These are phyloP conservation scores for Hymenoscyphus occultus DNA, from an alignment of 2,329 filamentous ascomycete species.

Conservation along the genomic window DNA sequence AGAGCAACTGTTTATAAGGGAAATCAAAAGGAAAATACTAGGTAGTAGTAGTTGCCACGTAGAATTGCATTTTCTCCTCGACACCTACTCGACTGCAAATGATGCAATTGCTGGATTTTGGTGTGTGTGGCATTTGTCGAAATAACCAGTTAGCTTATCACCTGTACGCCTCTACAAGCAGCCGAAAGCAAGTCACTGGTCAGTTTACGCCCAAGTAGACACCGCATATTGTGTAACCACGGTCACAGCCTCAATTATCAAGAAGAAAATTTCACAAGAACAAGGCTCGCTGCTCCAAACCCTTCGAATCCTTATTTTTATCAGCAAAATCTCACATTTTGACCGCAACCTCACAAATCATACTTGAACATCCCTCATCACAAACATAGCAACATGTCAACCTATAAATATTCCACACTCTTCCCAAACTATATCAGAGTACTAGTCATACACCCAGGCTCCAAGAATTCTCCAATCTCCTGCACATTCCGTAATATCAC, in stretches of 20 bases:
- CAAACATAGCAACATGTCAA: neutral
- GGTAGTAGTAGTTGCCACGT: neutral
- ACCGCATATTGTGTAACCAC: neutral
- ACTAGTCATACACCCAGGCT: neutral
- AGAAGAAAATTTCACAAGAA: neutral
- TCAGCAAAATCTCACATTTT: no score
- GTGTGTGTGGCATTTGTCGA: neutral
- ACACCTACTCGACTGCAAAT: neutral
- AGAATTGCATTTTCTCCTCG: neutral
- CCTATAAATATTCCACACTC: neutral
- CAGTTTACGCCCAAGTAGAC: neutral
- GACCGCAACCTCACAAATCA: no score
- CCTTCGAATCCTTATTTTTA: no score
- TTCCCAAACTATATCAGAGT: neutral
- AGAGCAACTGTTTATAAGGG: no score
- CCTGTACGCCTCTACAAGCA: neutral
- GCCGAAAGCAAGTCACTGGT: neutral
- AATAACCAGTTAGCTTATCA: neutral
- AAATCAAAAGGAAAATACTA: no score
- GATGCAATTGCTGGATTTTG: neutral
- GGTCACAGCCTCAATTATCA: neutral
- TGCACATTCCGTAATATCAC: neutral
- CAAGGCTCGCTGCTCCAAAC: neutral
- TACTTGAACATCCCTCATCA: no score
- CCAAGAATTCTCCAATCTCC: neutral